These are phyloP conservation scores for Lippia alba DNA, from an alignment of 305 asterid genomes.

Conservation along the genomic window DNA sequence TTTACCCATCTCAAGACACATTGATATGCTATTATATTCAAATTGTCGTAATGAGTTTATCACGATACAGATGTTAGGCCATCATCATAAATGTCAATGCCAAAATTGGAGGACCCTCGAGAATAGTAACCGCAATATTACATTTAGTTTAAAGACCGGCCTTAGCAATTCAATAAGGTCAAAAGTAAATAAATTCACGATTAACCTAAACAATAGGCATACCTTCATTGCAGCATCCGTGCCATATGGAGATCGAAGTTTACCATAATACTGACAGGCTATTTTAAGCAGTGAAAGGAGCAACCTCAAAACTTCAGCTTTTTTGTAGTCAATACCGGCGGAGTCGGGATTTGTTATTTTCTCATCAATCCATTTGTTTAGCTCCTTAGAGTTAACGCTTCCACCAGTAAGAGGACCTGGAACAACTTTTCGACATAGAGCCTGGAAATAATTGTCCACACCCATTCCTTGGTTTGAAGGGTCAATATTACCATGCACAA, in stretches of 20 bases:
- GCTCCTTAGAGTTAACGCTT: conserved; percentile 75
- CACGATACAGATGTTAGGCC: conserved; percentile 17
- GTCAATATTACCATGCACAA: conserved; percentile 55
- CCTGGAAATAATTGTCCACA: conserved; percentile 60
- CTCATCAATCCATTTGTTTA: conserved; percentile 92
- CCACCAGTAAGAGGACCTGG: conserved; percentile 96
- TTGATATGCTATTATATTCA: not conserved
- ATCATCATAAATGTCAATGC: conserved; percentile 1
- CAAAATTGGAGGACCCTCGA: not conserved
- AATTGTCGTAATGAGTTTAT: not conserved
- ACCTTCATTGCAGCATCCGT: conserved; percentile 73
- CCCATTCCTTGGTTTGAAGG: conserved; percentile 51
- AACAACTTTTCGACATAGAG: conserved; percentile 69
- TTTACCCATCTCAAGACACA: conserved; percentile 13
- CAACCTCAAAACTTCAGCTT: conserved; percentile 71
- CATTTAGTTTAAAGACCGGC: not conserved
- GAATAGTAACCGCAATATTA: conserved; percentile 13
- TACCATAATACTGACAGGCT: conserved; percentile 86
- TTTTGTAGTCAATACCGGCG: conserved; percentile 58
- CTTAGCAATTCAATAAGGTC: conserved; percentile 1
- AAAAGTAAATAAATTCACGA: conserved; percentile 27
- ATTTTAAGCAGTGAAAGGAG: conserved; percentile 86
- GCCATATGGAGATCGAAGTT: conserved; percentile 89
- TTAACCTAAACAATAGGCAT: conserved; percentile 28
- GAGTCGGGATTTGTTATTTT: conserved; percentile 63